A percentile compares a stretch with the other conserved stretches of the same genome.
phyloP scores from a whole-genome alignment of 139 green algal species.

The Cymbomonas tetramitiformis region DNA sequence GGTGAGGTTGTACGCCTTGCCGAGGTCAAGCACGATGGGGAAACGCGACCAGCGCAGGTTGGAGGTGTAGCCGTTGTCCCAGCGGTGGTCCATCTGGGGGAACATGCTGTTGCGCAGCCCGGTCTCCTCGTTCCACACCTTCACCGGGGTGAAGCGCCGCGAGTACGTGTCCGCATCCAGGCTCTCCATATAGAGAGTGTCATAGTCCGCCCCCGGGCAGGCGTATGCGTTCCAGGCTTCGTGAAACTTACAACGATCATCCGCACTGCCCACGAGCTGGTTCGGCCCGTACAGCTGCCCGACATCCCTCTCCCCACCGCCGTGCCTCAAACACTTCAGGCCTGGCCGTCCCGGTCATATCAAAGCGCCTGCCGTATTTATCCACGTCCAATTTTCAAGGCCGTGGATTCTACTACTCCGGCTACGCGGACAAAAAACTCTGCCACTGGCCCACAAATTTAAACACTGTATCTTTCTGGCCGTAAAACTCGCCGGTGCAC shows the following conservation, averaged over 20 bases:
- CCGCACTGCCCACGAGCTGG: too few relatives aligned
- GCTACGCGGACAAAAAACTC: too few relatives aligned
- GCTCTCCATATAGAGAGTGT: background rate
- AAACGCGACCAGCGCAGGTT: background rate
- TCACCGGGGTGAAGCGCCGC: background rate
- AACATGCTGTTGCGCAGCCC: background rate
- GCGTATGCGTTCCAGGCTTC: background rate
- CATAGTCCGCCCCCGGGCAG: background rate
- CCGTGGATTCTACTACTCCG: too few relatives aligned
- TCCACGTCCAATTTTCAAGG: too few relatives aligned
- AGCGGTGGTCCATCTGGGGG: background rate
- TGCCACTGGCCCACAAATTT: too few relatives aligned
- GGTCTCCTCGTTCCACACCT: background rate
- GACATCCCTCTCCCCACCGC: too few relatives aligned
- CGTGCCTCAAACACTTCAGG: too few relatives aligned
- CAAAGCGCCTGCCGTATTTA: too few relatives aligned
- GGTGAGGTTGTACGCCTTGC: background rate
- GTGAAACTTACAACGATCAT: background rate
- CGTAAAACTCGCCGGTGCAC: too few relatives aligned
- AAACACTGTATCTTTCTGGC: too few relatives aligned
- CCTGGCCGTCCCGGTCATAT: too few relatives aligned
- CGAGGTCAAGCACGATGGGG: background rate
- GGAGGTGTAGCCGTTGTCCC: background rate
- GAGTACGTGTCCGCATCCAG: background rate
- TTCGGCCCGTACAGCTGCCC: too few relatives aligned